phyloP scores from a whole-genome alignment of 371 early-diverging fungal species.

The Apophysomyces sp. region DNA sequence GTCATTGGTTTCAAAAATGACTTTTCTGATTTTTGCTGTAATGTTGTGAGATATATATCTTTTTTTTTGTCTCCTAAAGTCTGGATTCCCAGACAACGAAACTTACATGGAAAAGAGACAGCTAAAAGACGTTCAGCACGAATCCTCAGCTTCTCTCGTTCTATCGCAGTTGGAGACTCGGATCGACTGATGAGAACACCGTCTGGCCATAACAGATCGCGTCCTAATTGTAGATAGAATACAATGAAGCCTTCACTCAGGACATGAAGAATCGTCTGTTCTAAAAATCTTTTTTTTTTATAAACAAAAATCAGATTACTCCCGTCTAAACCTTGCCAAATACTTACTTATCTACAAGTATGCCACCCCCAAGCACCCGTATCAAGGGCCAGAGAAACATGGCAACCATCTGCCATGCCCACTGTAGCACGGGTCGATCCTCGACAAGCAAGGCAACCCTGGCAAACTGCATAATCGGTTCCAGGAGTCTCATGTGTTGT shows the following conservation, averaged over 20 bases:
- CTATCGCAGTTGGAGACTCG: conserved; percentile 29
- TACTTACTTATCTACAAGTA: conserved; percentile 46
- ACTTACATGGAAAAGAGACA: conserved; percentile 40
- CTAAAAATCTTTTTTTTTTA: conserved; percentile 54
- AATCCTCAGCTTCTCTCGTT: conserved; percentile 36
- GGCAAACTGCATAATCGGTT: conserved; percentile 37
- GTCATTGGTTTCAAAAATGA: conserved; percentile 39
- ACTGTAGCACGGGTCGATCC: conserved; percentile 34
- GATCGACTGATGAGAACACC: conserved; percentile 43
- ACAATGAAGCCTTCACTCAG: conserved; percentile 58
- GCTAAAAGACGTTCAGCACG: conserved; percentile 40
- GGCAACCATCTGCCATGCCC: conserved; percentile 46
- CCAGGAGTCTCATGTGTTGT: conserved; percentile 33
- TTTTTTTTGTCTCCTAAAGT: neutral
- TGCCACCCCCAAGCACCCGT: conserved; percentile 43
- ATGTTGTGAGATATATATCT: neutral
- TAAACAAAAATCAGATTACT: neutral
- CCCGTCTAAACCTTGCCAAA: no score
- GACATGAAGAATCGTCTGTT: conserved; percentile 55
- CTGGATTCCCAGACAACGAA: neutral
- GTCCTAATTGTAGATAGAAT: conserved; percentile 53
- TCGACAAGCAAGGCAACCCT: conserved; percentile 33
- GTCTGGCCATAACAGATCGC: conserved; percentile 59
- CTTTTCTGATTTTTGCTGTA: conserved; percentile 1
- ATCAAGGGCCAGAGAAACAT: conserved; percentile 51